Conservation (phyloP, 2,329 filamentous ascomycete species). For the Fusarium coicis region DNA sequence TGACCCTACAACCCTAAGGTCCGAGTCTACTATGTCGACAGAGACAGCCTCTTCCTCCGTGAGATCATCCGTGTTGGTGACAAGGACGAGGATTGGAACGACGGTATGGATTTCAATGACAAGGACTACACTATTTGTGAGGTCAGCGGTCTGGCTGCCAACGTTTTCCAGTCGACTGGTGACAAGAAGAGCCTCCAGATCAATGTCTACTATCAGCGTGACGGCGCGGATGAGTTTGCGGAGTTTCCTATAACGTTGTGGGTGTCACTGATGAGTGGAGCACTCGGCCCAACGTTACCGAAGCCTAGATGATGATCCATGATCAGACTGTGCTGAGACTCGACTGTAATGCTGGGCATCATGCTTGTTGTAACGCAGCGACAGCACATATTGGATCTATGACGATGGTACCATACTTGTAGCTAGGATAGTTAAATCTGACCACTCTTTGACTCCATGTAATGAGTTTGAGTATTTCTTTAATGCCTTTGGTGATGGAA, state of each 20-base stretch:
- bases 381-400: not conserved
- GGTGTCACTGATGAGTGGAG: not conserved
- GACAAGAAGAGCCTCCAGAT: not conserved
- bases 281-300: not conserved
- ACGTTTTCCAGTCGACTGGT: not conserved
- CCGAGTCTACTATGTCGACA: too few species aligned
- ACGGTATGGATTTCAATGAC: too few species aligned
- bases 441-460: not conserved
- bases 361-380: accelerated
- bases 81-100: too few species aligned
- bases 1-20: too few species aligned
- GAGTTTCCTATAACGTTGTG: not conserved
- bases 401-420: not conserved
- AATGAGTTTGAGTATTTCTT: accelerated
- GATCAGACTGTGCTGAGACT: too few species aligned
- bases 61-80: too few species aligned
- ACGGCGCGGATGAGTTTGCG: not conserved
- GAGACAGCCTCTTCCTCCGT: too few species aligned
- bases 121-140: not conserved
- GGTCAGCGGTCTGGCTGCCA: not conserved
- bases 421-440: not conserved
- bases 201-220: not conserved
- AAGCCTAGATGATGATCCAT: accelerated
- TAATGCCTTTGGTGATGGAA: not conserved
- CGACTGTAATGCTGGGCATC: not conserved